Evolutionary conservation across 441 rosid genomes (phyloP).

Genomic region (Iberis amara): DNA sequence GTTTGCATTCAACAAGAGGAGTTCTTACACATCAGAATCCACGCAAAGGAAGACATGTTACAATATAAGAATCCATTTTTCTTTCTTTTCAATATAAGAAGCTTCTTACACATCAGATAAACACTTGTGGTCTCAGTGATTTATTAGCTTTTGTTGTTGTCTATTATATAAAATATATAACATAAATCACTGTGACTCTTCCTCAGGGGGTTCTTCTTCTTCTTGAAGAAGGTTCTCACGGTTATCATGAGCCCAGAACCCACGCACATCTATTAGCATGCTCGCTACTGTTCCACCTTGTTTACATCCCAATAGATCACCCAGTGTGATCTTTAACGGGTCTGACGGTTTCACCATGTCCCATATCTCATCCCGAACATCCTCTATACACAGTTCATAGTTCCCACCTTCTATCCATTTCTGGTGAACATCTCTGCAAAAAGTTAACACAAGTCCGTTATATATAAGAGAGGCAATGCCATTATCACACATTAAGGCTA

Average conservation of each 20-base stretch:
- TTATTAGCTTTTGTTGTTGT: neutral
- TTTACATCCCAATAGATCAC: slow-evolving; percentile 78
- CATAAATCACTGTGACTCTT: slow-evolving; percentile 39
- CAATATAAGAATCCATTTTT: too few relatives aligned
- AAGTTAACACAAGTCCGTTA: neutral
- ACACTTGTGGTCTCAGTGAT: neutral
- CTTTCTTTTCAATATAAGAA: too few relatives aligned
- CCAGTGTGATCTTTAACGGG: slow-evolving; percentile 57
- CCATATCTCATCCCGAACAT: slow-evolving; percentile 97
- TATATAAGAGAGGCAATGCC: neutral
- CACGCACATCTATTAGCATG: slow-evolving; percentile 94
- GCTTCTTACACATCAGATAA: too few relatives aligned
- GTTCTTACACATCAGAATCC: too few relatives aligned
- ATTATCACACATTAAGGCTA: slow-evolving; percentile 12
- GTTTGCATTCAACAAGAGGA: too few relatives aligned
- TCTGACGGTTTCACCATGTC: slow-evolving; percentile 97
- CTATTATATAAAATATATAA: neutral
- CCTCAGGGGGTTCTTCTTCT: slow-evolving; percentile 95
- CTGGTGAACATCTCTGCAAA: slow-evolving; percentile 86
- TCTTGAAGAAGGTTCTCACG: slow-evolving; percentile 97
- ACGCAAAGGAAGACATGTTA: too few relatives aligned
- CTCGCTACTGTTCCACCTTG: slow-evolving; percentile 98
- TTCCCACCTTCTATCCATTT: slow-evolving; percentile 99
- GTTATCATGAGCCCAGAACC: slow-evolving; percentile 98
- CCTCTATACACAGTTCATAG: slow-evolving; percentile 91